Percentiles rank a stretch among this genome's conserved stretches.
Evolutionary conservation across 2,329 filamentous ascomycete genomes (phyloP).

Genomic region (Chaetomium strumarium): DNA sequence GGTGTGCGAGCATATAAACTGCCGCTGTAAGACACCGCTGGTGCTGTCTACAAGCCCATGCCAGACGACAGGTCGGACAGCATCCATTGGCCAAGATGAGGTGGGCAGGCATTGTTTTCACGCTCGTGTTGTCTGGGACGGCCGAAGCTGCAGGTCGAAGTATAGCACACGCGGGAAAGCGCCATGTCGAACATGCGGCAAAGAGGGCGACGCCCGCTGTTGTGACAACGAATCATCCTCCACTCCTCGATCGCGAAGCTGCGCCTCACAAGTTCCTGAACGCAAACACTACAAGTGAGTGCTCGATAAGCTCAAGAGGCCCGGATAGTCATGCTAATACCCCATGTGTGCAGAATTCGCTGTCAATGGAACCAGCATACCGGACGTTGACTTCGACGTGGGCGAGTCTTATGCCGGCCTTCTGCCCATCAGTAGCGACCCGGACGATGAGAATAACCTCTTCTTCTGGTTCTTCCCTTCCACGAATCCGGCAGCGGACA

Average conservation of each 20-base stretch:
- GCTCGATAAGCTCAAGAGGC: not conserved
- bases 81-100: conserved; percentile 10
- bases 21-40: too few species aligned
- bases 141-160: conserved; percentile 13
- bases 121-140: conserved; percentile 2
- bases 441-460: conserved; percentile 42
- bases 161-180: conserved; percentile 18
- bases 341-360: conserved; percentile 44
- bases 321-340: not conserved
- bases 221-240: not conserved
- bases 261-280: conserved; percentile 21
- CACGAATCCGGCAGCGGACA: conserved; percentile 40
- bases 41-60: too few species aligned
- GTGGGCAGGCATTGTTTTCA: conserved; percentile 9
- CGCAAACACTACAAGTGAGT: conserved; percentile 24
- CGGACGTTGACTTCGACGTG: conserved; percentile 64
- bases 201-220: conserved; percentile 5
- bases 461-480: conserved; percentile 66
- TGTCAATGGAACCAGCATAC: conserved; percentile 58
- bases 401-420: conserved; percentile 60
- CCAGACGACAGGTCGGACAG: not conserved
- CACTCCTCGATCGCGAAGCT: conserved; percentile 1
- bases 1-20: too few species aligned
- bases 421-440: conserved; percentile 48
- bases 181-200: conserved; percentile 13